phyloP scores from a whole-genome alignment of 768 basidiomycete genomes.

The Xerocomus spinulosus region DNA sequence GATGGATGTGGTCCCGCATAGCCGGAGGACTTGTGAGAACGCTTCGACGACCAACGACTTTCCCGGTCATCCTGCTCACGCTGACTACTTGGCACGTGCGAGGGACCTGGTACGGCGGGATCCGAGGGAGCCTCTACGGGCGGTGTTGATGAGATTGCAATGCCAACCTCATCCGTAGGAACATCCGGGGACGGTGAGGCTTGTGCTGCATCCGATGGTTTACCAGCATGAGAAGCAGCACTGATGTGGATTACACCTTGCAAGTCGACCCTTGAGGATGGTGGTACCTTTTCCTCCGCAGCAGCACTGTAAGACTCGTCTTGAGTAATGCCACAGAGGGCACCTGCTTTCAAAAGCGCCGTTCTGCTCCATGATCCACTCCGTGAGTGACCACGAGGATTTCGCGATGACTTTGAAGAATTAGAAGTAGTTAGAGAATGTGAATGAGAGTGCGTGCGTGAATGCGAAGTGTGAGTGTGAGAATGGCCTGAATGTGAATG shows the following conservation, averaged over 20 bases:
- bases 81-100: conserved; percentile 25
- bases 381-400: conserved; percentile 30
- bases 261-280: conserved; percentile 20
- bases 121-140: conserved; percentile 20
- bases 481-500: conserved; percentile 25
- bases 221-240: neutral
- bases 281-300: conserved; percentile 20
- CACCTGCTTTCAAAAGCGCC: conserved; percentile 34
- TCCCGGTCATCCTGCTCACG: neutral
- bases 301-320: conserved; percentile 25
- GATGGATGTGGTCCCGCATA: conserved; percentile 42
- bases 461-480: conserved; percentile 20
- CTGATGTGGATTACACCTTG: conserved; percentile 18
- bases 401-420: conserved; percentile 31
- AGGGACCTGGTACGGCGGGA: conserved; percentile 30
- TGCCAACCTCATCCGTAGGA: conserved; percentile 33
- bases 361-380: conserved; percentile 37
- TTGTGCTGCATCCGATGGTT: conserved; percentile 2
- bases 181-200: conserved; percentile 31
- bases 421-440: conserved; percentile 35
- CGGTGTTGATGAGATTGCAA: conserved; percentile 41
- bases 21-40: conserved; percentile 26
- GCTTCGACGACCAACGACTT: conserved; percentile 8
- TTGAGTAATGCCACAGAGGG: conserved; percentile 23
- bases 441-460: conserved; percentile 30